Percentiles rank a stretch among this genome's conserved stretches.
These are phyloP conservation scores for Athelia psychrophila DNA, from an alignment of 1,284 basidiomycete species.

Conservation along the genomic window DNA sequence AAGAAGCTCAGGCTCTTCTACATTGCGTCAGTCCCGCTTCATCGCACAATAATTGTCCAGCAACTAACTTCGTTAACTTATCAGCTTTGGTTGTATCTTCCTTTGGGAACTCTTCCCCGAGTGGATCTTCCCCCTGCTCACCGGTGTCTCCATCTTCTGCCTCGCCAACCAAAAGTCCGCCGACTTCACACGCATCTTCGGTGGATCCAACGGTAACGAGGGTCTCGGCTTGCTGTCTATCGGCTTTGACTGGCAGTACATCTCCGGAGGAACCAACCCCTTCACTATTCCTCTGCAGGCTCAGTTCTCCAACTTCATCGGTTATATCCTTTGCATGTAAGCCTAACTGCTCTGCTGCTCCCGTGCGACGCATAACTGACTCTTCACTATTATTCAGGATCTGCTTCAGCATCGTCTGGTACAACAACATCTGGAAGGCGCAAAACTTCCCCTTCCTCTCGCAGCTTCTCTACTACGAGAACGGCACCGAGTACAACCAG, in stretches of 20 bases:
- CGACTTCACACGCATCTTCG: slow-evolving; percentile 54
- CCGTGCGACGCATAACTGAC: not conserved
- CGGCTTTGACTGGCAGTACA: slow-evolving; percentile 60
- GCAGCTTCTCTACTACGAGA: slow-evolving; percentile 49
- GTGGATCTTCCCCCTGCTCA: slow-evolving; percentile 49
- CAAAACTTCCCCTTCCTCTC: slow-evolving; percentile 50
- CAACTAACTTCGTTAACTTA: too few relatives aligned
- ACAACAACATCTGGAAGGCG: slow-evolving; percentile 46
- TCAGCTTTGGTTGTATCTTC: slow-evolving; percentile 41
- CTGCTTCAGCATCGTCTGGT: slow-evolving; percentile 39
- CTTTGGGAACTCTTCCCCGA: slow-evolving; percentile 51
- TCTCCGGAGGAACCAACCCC: slow-evolving; percentile 37
- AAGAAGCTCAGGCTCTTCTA: slow-evolving; percentile 48
- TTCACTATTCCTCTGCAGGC: slow-evolving; percentile 42
- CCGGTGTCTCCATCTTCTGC: slow-evolving; percentile 55
- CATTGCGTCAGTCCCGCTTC: slow-evolving; percentile 24
- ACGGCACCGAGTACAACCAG: slow-evolving; percentile 47
- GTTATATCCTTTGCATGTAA: slow-evolving; percentile 46
- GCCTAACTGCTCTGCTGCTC: slow-evolving; percentile 9
- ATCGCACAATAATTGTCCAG: too few relatives aligned
- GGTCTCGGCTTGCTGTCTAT: slow-evolving; percentile 48
- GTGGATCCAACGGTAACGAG: slow-evolving; percentile 60
- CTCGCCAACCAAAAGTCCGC: slow-evolving; percentile 47
- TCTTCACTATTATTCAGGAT: slow-evolving; percentile 31
- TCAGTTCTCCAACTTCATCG: slow-evolving; percentile 40